Evolutionary conservation across 2,329 filamentous ascomycete species (phyloP), one percentile per base, ranked within the genome.

Genomic region (Epichloe scottii): DNA sequence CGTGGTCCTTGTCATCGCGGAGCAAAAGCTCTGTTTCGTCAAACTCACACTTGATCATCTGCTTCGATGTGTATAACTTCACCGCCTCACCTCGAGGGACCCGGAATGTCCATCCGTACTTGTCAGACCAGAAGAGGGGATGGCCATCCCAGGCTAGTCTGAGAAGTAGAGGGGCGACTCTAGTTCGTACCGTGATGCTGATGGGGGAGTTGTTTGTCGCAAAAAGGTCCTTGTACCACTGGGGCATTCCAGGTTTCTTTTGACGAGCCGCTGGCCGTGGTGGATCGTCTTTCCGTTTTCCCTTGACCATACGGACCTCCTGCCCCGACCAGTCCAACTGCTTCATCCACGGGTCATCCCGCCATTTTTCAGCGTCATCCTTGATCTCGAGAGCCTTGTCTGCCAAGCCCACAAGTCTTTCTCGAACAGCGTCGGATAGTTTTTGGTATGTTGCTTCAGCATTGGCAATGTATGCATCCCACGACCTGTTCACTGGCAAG

Each of bases 241-340:
- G 78, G 0, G 93, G 93, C 85, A 87, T 93, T 14, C 93, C 93
- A 0, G 91, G 90, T 70, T 85, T 89, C 74, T 97, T 98, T 65
- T 98, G 93, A 44, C 86, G 76, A 11, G 83, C 83, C 7, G 83
- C 85, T 33, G 85, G 89, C 43, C 89, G 76, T 2, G 86, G 85
- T 11, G 85, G 82, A 51, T 94, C 88, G 10, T 71, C 74, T 66
- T 95, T 96, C 68, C 86, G 90, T 71, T 93, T 96, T 3, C 84
- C 86, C 64, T 96, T 97, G 21, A 82, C 83, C 86, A 91, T 93
- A 63, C 81, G 90, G 55, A 95, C 76, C 65, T 95, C 88, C 67
- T 97, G 90, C 3, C 88, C 89, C 1, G 87, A 87, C 93, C 93
- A 98, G 71, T 98, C 90, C 49, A 98, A 77, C 71, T 98, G 93